These are phyloP conservation scores for Tetratostichococcus sp. DNA, from an alignment of 139 green algal species.

Conservation along the genomic window DNA sequence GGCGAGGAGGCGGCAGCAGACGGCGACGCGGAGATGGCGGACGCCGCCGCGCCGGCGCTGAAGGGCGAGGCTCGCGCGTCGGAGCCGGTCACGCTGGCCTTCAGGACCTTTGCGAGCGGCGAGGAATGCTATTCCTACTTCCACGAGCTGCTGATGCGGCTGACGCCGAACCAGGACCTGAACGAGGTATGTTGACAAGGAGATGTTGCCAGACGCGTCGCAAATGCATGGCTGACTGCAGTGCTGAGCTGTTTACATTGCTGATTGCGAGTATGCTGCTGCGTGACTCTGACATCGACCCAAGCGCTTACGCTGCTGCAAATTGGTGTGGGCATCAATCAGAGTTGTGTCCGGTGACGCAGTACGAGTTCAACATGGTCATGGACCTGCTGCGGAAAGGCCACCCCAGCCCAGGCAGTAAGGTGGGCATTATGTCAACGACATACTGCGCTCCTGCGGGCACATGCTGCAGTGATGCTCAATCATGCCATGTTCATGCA, in stretches of 20 bases:
- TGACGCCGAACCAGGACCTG: conserved; percentile 38
- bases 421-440: conserved; percentile 37
- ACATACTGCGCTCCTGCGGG: no score
- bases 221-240: no score
- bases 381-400: conserved; percentile 60
- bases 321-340: no score
- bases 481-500: no score
- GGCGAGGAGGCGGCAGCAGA: background rate
- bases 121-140: conserved; percentile 38
- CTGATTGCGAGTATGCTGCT: no score
- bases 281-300: no score
- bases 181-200: conserved; percentile 51
- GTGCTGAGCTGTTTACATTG: no score
- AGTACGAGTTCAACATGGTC: conserved; percentile 70
- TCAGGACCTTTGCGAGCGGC: conserved; percentile 43
- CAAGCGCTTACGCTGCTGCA: no score
- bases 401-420: conserved; percentile 49
- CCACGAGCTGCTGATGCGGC: conserved; percentile 25
- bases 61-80: no score
- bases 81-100: conserved; percentile 44
- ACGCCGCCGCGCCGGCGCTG: no score
- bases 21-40: background rate
- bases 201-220: no score
- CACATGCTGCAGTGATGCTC: no score
- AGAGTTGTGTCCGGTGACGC: background rate